These are phyloP conservation scores for Chlamydomonas incerta DNA, from an alignment of 139 green algal genomes.

Conservation along the genomic window DNA sequence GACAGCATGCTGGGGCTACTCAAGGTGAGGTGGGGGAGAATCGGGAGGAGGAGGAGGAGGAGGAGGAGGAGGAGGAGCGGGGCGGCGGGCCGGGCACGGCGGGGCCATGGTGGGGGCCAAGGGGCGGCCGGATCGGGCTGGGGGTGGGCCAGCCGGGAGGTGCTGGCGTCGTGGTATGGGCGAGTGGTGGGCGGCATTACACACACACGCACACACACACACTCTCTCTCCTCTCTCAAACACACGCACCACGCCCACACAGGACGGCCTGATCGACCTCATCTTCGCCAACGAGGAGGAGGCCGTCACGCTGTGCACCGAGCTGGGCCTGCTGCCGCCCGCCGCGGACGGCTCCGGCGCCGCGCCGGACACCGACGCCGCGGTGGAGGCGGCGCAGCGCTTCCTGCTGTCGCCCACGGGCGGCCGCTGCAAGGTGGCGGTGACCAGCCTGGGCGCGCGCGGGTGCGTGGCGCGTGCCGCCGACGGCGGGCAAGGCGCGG, in stretches of 20 bases:
- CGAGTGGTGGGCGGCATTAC: no score
- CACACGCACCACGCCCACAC: not conserved
- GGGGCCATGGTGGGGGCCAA: no score
- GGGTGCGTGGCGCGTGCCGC: slow-evolving; percentile 63
- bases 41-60: no score
- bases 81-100: no score
- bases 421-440: slow-evolving; percentile 40
- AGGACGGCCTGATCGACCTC: slow-evolving; percentile 76
- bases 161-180: no score
- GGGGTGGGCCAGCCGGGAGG: no score
- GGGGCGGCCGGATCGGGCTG: no score
- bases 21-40: slow-evolving; percentile 17
- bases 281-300: slow-evolving; percentile 92
- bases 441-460: slow-evolving; percentile 75
- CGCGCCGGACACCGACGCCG: not conserved
- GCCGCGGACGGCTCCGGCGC: not conserved
- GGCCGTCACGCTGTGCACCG: slow-evolving; percentile 65
- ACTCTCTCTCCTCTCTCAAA: not conserved
- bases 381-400: slow-evolving; percentile 50
- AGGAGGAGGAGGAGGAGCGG: no score
- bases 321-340: slow-evolving; percentile 23
- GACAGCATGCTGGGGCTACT: slow-evolving; percentile 58
- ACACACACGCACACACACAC: no score
- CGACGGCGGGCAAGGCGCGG: slow-evolving; percentile 33
- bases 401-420: slow-evolving; percentile 53